phyloP scores from a whole-genome alignment of 345 rosid species.

The Brassica nigra region DNA sequence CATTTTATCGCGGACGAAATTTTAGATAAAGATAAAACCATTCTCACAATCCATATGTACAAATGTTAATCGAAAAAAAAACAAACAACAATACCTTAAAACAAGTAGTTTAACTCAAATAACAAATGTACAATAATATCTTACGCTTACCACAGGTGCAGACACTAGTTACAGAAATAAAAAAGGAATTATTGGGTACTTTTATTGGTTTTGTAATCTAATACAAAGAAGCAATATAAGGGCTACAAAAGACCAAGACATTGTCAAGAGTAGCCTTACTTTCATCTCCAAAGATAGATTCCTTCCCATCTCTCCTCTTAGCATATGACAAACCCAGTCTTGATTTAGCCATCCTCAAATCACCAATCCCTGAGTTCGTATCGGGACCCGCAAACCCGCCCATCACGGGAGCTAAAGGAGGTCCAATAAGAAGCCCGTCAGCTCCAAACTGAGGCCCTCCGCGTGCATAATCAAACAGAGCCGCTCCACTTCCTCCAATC shows the following conservation, averaged over 20 bases:
- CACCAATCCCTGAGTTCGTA: slow-evolving; percentile 75
- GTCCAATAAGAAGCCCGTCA: slow-evolving; percentile 78
- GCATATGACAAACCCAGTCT: slow-evolving; percentile 83
- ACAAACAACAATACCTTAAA: too few relatives aligned
- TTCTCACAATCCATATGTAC: too few relatives aligned
- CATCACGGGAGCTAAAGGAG: slow-evolving; percentile 78
- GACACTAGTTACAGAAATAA: too few relatives aligned
- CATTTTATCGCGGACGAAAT: too few relatives aligned
- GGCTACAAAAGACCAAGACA: slow-evolving; percentile 73
- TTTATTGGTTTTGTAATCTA: slow-evolving; percentile 7
- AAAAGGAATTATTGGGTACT: not conserved
- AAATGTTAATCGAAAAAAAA: too few relatives aligned
- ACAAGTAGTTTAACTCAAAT: too few relatives aligned
- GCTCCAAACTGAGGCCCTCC: slow-evolving; percentile 68
- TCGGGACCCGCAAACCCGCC: slow-evolving; percentile 84
- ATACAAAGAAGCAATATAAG: slow-evolving; percentile 77
- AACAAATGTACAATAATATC: too few relatives aligned
- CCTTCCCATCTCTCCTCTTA: slow-evolving; percentile 74
- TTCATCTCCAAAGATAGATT: slow-evolving; percentile 71
- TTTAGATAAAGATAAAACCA: too few relatives aligned
- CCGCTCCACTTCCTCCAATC: slow-evolving; percentile 89
- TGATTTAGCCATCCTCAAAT: slow-evolving; percentile 78
- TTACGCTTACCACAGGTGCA: too few relatives aligned
- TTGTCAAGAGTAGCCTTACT: slow-evolving; percentile 55
- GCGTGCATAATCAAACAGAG: slow-evolving; percentile 80